A percentile compares a stretch with the other conserved stretches of the same genome.
phyloP scores from a whole-genome alignment of 2,329 filamentous ascomycete genomes.

The Rutstroemia sp. region DNA sequence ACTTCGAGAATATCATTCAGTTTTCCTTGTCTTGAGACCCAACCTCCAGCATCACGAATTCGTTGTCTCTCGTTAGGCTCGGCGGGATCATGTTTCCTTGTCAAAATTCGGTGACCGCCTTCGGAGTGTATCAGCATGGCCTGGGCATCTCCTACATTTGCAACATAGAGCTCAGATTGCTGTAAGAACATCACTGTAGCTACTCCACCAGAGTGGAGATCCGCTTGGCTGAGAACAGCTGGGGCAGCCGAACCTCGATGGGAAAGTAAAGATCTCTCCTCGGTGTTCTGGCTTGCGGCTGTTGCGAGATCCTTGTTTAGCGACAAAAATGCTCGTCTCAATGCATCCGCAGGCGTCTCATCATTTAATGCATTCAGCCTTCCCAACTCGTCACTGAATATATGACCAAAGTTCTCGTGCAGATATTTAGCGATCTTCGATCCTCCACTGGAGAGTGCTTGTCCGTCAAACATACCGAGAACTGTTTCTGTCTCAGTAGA shows the following conservation, averaged over 20 bases:
- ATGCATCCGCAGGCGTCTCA: slow-evolving; percentile 74
- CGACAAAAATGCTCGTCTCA: slow-evolving; percentile 77
- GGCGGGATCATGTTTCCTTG: slow-evolving; percentile 87
- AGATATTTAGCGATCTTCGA: slow-evolving; percentile 95
- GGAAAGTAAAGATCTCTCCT: slow-evolving; percentile 59
- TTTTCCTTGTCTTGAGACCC: slow-evolving; percentile 89
- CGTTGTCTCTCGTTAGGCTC: slow-evolving; percentile 76
- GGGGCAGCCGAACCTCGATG: slow-evolving; percentile 67
- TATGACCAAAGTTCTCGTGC: slow-evolving; percentile 87
- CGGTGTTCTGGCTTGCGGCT: slow-evolving; percentile 70
- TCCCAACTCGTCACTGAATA: slow-evolving; percentile 77
- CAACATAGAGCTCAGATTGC: slow-evolving; percentile 84
- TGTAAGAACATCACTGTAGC: slow-evolving; percentile 88
- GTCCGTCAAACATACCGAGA: slow-evolving; percentile 92
- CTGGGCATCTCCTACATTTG: slow-evolving; percentile 92
- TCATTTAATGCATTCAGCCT: slow-evolving; percentile 55
- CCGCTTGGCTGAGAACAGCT: slow-evolving; percentile 78
- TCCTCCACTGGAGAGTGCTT: slow-evolving; percentile 78
- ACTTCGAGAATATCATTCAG: slow-evolving; percentile 88
- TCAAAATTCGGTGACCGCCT: slow-evolving; percentile 74
- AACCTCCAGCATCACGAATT: slow-evolving; percentile 90
- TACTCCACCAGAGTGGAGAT: slow-evolving; percentile 82
- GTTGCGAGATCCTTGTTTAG: slow-evolving; percentile 93
- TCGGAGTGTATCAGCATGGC: slow-evolving; percentile 92
- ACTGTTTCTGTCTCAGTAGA: slow-evolving; percentile 85